Evolutionary conservation across 2,329 filamentous ascomycete genomes (phyloP), one percentile per base, ranked within the genome.

Genomic region (Fusarium sarcochroum): DNA sequence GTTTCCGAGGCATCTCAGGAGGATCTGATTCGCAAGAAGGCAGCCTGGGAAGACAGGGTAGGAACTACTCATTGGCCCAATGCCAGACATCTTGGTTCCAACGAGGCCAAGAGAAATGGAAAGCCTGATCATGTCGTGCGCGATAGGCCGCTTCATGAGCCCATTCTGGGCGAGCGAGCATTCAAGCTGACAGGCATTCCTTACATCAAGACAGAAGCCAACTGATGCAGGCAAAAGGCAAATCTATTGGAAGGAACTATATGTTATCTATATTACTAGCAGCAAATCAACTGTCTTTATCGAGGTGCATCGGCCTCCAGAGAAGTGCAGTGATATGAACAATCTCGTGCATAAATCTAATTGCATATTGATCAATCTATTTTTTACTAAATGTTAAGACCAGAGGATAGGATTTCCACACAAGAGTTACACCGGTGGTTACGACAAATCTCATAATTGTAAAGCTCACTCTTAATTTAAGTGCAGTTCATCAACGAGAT

Each of bases 1-100:
- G 69, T 61, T 1, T 38, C 59, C 13, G 59, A 72, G 15, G 69
- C 66, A 11, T 45, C 69, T 4, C 69, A 72, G 53, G 81, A 80
- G 30, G 80, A 82, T 25, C 73, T 84, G 6, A 25, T 77, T 4
- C 73, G 79, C 11, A 84, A 84, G 77, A 80, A 79, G 70, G 71
- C 72, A 6, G 80, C 81, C 0, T 84, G 79, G 47, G 80, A 82
- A 8, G 66, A 74, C 42, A 42, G 69, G 41, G 25, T 63, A 0
- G 80, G 80, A 2, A 83, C 81, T 0, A 83, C 81, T 0, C 82
- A 83, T 63, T 83, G 79, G 79, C 79, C 79, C 1, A 80, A 80
- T 30, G 79, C 69, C 9, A 66, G 58, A 8, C 69, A 72, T 27
- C 42, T 58, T 4, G 69, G 69, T 8, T 53, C 57, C 0, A 72